A percentile compares a stretch with the other conserved stretches of the same genome.
phyloP scores from a whole-genome alignment of 163 green algal genomes.

The Scenedesmus sp. region DNA sequence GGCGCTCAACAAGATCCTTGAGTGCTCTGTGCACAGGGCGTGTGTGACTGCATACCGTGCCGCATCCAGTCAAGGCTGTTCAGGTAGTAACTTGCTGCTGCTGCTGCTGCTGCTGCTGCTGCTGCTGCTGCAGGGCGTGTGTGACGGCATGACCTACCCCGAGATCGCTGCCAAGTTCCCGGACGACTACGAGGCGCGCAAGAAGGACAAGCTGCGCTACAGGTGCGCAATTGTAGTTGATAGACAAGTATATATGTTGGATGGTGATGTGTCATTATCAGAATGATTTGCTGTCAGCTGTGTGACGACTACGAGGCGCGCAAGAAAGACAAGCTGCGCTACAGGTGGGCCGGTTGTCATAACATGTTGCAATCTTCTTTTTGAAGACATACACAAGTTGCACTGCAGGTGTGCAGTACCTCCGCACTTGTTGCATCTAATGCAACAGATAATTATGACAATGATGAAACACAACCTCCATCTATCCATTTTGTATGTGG shows the following conservation, averaged over 20 bases:
- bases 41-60: too few relatives aligned
- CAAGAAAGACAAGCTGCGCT: conserved; percentile 88
- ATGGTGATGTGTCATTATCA: too few relatives aligned
- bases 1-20: too few relatives aligned
- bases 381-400: not conserved
- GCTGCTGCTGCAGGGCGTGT: conserved; percentile 39
- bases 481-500: too few relatives aligned
- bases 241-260: too few relatives aligned
- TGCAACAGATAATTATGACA: too few relatives aligned
- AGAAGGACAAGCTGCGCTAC: conserved; percentile 94
- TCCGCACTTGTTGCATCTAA: not conserved
- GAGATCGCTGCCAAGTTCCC: conserved; percentile 85
- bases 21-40: too few relatives aligned
- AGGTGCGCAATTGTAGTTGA: conserved; percentile 57
- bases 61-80: too few relatives aligned
- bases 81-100: too few relatives aligned
- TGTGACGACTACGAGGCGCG: conserved; percentile 84
- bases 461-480: too few relatives aligned
- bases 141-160: conserved; percentile 90
- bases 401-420: too few relatives aligned
- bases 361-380: not conserved
- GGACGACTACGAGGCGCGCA: conserved; percentile 84
- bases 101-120: not conserved
- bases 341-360: not conserved
- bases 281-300: too few relatives aligned